A percentile compares a stretch with the other conserved stretches of the same genome.
These are phyloP conservation scores for Incumbomyces delicatus DNA, from an alignment of 2,329 filamentous ascomycete genomes.

Conservation along the genomic window DNA sequence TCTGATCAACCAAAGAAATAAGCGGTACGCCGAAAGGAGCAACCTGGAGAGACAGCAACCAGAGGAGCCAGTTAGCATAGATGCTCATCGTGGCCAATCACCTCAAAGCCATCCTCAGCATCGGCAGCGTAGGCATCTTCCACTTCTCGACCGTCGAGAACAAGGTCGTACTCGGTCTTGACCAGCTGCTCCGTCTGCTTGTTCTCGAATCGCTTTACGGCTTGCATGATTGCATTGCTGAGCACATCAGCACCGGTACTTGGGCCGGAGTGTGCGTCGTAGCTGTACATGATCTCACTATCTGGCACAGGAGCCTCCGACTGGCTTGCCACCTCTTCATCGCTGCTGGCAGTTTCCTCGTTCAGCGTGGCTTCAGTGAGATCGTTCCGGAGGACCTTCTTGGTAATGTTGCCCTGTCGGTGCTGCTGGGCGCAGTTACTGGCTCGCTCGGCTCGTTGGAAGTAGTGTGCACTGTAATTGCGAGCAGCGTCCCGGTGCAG, in stretches of 20 bases:
- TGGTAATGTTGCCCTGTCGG: constrained; percentile 6
- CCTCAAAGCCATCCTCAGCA: constrained; percentile 34
- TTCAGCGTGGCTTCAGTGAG: constrained; percentile 27
- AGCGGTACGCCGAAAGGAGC: too few species aligned
- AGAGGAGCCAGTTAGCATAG: constrained; percentile 13
- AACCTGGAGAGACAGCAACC: too few species aligned
- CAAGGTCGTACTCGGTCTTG: constrained; percentile 50
- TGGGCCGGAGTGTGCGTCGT: constrained; percentile 41
- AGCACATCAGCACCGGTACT: constrained; percentile 48
- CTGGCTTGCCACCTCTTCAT: constrained; percentile 26
- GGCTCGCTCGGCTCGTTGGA: background rate
- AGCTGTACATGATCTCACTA: constrained; percentile 44
- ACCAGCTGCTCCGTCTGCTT: constrained; percentile 52
- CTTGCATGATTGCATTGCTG: constrained; percentile 46
- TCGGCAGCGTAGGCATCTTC: constrained; percentile 27
- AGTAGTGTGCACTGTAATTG: constrained; percentile 4
- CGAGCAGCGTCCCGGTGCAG: constrained; percentile 6
- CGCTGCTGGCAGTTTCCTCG: constrained; percentile 24
- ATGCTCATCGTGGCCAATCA: constrained; percentile 28
- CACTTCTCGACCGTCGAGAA: constrained; percentile 30
- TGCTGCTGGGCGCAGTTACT: constrained; percentile 17
- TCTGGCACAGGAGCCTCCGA: constrained; percentile 38
- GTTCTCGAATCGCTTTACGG: constrained; percentile 50
- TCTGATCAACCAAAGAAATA: background rate
- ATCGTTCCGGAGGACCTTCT: constrained; percentile 25